Evolutionary conservation across 306 rosid genomes (phyloP), one percentile per base, ranked within the genome.

Genomic region (Vicia villosa): DNA sequence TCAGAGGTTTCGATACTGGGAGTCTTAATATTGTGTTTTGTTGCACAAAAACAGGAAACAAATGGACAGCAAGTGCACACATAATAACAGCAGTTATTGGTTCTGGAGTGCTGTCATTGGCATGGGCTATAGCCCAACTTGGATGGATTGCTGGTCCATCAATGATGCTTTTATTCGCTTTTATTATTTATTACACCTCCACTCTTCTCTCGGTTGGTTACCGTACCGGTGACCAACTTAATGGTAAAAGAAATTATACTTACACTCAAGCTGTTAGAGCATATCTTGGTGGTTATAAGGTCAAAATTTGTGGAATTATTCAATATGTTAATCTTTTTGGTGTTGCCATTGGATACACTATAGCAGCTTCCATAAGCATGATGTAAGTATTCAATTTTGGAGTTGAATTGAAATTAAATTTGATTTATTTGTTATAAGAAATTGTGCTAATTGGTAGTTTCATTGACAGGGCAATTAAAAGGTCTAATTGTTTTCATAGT

Each of bases 311-410:
- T 37, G 86, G 74, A 19, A 12, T 57, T 37, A 86, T 96, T 78
- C 98, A 88, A 71, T 94, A 88, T 40, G 58, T 67, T 6, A 88
- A 88, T 55, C 86, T 94, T 34, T 24, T 87, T 8, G 98, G 98
- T 6, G 84, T 88, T 8, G 82, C 85, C 55, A 58, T 94, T 74
- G 98, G 98, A 5, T 94, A 94, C 85, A 90, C 96, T 0, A 84
- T 94, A 57, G 95, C 97, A 19, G 88, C 97, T 50, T 87, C 96
- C 64, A 90, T 86, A 63, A 90, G 97, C 73, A 91, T 91, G 92
- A 91, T 88, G 98, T 94, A 62, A 82, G 96, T 81, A 32, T 52
- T 21, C 21, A 50, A 12, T 50, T 3, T 6, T 2, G 8, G n/a
- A n/a, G 10, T 56, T 28, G 5, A 64, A 68, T 34, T 52, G 5